Percentiles rank a stretch among this genome's conserved stretches.
phyloP scores from a whole-genome alignment of 768 basidiomycete species.

The Serendipita indica region DNA sequence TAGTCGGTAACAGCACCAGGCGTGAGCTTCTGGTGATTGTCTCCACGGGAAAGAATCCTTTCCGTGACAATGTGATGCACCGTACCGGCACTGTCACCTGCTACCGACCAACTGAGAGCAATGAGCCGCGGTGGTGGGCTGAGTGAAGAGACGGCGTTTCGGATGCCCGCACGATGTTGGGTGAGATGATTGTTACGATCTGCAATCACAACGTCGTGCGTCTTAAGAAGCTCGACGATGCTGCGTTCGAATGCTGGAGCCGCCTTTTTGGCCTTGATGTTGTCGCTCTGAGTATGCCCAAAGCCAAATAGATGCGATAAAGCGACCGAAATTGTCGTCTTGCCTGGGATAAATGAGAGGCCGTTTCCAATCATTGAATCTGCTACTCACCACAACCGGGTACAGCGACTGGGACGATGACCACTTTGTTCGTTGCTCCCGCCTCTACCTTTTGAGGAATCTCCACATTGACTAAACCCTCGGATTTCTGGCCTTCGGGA shows the following conservation, averaged over 20 bases:
- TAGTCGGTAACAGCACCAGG: conserved; percentile 41
- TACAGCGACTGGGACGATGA: conserved; percentile 78
- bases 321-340: conserved; percentile 73
- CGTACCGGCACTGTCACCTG: conserved; percentile 38
- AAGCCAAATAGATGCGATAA: conserved; percentile 68
- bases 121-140: conserved; percentile 53
- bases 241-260: conserved; percentile 59
- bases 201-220: conserved; percentile 70
- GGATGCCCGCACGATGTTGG: conserved; percentile 63
- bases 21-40: conserved; percentile 68
- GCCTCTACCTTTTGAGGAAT: conserved; percentile 13
- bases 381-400: conserved; percentile 73
- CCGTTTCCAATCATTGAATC: not conserved
- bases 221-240: conserved; percentile 43
- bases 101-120: conserved; percentile 63
- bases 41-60: conserved; percentile 59
- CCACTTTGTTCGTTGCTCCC: conserved; percentile 48
- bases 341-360: conserved; percentile 38
- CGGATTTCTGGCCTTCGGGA: conserved; percentile 29
- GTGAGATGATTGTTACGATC: conserved; percentile 88
- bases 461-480: conserved; percentile 19
- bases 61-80: conserved; percentile 64
- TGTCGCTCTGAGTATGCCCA: conserved; percentile 89
- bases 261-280: conserved; percentile 62
- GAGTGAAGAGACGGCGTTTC: conserved; percentile 32